These are phyloP conservation scores for Auriscalpium microsporum DNA, from an alignment of 768 basidiomycete species.

Conservation along the genomic window DNA sequence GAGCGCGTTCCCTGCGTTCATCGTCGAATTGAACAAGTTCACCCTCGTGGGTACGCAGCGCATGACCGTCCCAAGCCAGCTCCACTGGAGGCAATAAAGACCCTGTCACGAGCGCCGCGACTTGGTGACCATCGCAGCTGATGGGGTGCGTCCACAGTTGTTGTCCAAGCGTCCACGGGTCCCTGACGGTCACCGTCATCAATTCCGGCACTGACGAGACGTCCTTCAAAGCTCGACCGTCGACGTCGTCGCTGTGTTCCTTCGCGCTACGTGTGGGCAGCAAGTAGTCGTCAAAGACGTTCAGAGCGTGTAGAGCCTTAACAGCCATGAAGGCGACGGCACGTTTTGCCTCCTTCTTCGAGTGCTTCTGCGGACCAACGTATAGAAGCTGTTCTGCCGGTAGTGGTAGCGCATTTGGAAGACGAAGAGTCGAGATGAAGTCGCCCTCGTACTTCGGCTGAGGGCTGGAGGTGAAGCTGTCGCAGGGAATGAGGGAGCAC, in stretches of 20 bases:
- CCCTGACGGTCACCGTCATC: slow-evolving; percentile 52
- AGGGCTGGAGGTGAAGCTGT: slow-evolving; percentile 54
- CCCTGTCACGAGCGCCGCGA: slow-evolving; percentile 63
- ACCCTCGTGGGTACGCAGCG: slow-evolving; percentile 29
- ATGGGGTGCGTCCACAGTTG: slow-evolving; percentile 60
- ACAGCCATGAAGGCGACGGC: slow-evolving; percentile 78
- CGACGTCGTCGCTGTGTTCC: slow-evolving; percentile 44
- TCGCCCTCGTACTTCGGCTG: slow-evolving; percentile 56
- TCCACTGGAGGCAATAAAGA: slow-evolving; percentile 42
- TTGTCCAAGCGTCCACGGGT: slow-evolving; percentile 56
- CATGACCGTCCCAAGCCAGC: slow-evolving; percentile 28
- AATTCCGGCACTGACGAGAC: slow-evolving; percentile 40
- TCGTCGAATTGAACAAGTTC: slow-evolving; percentile 31
- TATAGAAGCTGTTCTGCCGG: slow-evolving; percentile 44
- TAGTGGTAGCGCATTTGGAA: slow-evolving; percentile 64
- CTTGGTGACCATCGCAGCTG: slow-evolving; percentile 36
- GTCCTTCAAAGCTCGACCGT: slow-evolving; percentile 37
- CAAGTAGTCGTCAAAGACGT: slow-evolving; percentile 77
- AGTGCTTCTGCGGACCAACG: slow-evolving; percentile 47
- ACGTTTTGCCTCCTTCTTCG: slow-evolving; percentile 78
- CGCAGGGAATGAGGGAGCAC: slow-evolving; percentile 70
- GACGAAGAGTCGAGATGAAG: slow-evolving; percentile 46
- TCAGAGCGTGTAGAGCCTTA: slow-evolving; percentile 54
- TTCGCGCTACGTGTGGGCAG: slow-evolving; percentile 54
- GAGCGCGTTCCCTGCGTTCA: slow-evolving; percentile 36